Percentiles rank a stretch among this genome's conserved stretches.
These are phyloP conservation scores for Thoreauomyces humboldtii DNA, from an alignment of 192 early-diverging fungal species.

Conservation along the genomic window DNA sequence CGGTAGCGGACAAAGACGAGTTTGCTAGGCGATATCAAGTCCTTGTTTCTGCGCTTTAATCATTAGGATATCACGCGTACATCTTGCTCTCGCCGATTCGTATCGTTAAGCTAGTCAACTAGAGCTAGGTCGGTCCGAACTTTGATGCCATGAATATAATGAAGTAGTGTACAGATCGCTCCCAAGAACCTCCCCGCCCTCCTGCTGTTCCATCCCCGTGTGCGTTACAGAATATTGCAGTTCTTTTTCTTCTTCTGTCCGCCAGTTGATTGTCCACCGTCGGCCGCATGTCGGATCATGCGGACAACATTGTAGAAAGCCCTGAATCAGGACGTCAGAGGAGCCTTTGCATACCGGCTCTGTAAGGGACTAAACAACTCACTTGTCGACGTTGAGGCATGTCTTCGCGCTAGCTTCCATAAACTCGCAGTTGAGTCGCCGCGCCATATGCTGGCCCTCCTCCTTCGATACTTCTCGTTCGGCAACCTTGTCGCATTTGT, in stretches of 20 bases:
- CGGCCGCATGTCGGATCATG: conserved; percentile 59
- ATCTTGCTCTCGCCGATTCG: too few relatives aligned
- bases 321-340: conserved; percentile 5
- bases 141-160: too few relatives aligned
- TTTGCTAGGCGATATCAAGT: conserved; percentile 45
- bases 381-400: conserved; percentile 86
- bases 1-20: conserved; percentile 53
- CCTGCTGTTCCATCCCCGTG: too few relatives aligned
- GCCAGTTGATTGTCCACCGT: background rate
- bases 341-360: background rate
- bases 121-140: too few relatives aligned
- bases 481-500: conserved; percentile 84
- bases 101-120: too few relatives aligned
- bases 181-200: too few relatives aligned
- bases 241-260: conserved; percentile 32
- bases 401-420: conserved; percentile 90
- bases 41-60: conserved; percentile 19
- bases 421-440: conserved; percentile 73
- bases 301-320: conserved; percentile 81
- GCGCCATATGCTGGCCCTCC: conserved; percentile 78
- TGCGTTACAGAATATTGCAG: conserved; percentile 23
- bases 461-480: conserved; percentile 84
- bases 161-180: too few relatives aligned
- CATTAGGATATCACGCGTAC: too few relatives aligned
- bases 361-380: too few relatives aligned